These are phyloP conservation scores for Quercus ilex DNA, from an alignment of 306 rosid species.

Conservation along the genomic window DNA sequence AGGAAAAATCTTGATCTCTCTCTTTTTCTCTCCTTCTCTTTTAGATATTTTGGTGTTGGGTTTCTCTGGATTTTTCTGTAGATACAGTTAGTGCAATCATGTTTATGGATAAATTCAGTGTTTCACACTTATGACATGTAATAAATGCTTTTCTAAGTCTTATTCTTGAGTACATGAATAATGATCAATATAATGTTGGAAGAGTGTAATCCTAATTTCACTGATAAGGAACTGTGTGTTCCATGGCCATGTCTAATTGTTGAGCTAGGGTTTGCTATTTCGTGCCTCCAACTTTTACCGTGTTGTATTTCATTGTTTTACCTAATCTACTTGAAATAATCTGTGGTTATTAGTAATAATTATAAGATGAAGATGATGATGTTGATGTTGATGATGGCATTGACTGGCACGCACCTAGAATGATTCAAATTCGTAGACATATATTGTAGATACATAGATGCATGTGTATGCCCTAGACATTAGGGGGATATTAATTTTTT, in stretches of 20 bases:
- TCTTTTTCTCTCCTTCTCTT: not conserved
- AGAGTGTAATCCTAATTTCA: not conserved
- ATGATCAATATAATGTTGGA: not conserved
- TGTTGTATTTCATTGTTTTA: not conserved
- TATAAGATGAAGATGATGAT: not conserved
- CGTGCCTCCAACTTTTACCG: not conserved
- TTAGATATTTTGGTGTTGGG: not conserved
- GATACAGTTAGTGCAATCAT: not conserved
- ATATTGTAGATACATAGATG: not conserved
- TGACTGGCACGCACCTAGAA: no score
- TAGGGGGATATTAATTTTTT: not conserved
- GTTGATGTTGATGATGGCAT: no score
- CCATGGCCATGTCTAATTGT: not conserved
- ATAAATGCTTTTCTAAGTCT: not conserved
- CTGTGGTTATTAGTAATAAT: not conserved
- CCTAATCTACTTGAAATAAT: not conserved
- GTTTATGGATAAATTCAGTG: not conserved
- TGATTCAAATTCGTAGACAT: no score
- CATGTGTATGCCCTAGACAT: not conserved
- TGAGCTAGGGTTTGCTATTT: constrained; percentile 4
- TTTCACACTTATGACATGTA: not conserved
- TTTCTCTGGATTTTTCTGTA: not conserved
- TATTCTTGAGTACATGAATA: not conserved
- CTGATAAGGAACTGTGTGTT: not conserved
- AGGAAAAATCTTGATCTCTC: not conserved